phyloP scores from a whole-genome alignment of 805 yeast species.

The Brettanomyces custersianus region DNA sequence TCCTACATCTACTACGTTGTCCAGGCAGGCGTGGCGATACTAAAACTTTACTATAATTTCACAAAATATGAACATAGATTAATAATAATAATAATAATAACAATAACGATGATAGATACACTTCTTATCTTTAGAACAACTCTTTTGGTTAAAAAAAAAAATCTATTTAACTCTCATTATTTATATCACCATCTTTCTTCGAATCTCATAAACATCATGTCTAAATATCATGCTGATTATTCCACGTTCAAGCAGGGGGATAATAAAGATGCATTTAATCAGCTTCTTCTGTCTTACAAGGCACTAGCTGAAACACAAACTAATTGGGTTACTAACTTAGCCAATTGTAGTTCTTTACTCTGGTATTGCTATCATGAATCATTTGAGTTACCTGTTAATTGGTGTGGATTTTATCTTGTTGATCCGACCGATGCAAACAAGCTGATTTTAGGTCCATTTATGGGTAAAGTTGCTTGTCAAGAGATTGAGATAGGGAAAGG shows the following conservation, averaged over 20 bases:
- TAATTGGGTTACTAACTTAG: constrained; percentile 85
- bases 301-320: constrained; percentile 54
- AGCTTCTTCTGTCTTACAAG: constrained; percentile 49
- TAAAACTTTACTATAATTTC: too few species aligned
- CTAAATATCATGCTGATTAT: constrained; percentile 70
- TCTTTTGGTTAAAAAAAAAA: too few species aligned
- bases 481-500: constrained; percentile 69
- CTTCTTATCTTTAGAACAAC: too few species aligned
- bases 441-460: constrained; percentile 83
- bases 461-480: constrained; percentile 96
- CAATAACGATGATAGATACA: too few species aligned
- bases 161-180: too few species aligned
- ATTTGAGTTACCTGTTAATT: constrained; percentile 51
- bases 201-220: too few species aligned
- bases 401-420: constrained; percentile 86
- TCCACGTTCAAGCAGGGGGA: constrained; percentile 39
- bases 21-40: constrained; percentile 1
- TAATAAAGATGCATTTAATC: constrained; percentile 49
- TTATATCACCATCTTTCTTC: too few species aligned
- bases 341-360: constrained; percentile 77
- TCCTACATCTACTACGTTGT: constrained; percentile 1
- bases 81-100: too few species aligned
- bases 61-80: too few species aligned
- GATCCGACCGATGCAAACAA: constrained; percentile 30
- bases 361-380: constrained; percentile 78